Base-by-base conservation (phyloP, 768 basidiomycete genomes). In the Aureoboletus auriporus region DNA sequence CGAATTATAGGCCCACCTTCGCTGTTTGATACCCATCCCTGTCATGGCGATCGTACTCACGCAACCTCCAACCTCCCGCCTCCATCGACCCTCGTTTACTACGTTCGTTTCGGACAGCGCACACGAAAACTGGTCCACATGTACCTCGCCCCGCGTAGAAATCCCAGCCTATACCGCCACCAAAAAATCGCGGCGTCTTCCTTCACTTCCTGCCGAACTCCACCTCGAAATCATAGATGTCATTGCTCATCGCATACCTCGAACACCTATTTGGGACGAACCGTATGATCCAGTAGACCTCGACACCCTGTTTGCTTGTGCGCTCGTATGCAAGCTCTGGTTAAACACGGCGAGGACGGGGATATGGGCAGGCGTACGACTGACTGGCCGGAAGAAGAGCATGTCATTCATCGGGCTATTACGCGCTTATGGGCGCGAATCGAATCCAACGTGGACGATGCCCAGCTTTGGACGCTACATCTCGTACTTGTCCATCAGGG, bases 381-480 rank as follows among this genome's bases (percentile, higher is more conserved):
- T 66, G 28, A 50, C 46, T 16, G 37, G 41, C 4, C 37, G 56
- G 16, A 51, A 49, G 39, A 62, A 46, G 40, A 60, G 62, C 23
- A 62, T 49, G 51, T 51, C 49, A 1, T 50, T 66, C 12, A 29
- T 62, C 33, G 47, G 46, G 38, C 33, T 66, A 17, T 27, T 66
- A 8, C 43, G 17, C 10, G 46, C 50, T 11, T 66, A 66, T 41
- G 35, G 8, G n/a, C 51, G 30, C 41, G 46, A 37, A 8, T 26
- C 48, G 11, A 31, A n/a, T 26, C 37, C 49, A 10, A 29, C 35
- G 23, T 39, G 53, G 51, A 77, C 67, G 4, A 84, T 58, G 31
- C 79, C 76, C 7, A 89, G 76, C 33, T 78, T 69, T 9, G 77
- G 76, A 20, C 83, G 83, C 58, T 87, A 90, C 20, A 49, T 69